These are phyloP conservation scores for Musa schizocarpa DNA, from an alignment of 176 grass and related monocot genomes.

Conservation along the genomic window DNA sequence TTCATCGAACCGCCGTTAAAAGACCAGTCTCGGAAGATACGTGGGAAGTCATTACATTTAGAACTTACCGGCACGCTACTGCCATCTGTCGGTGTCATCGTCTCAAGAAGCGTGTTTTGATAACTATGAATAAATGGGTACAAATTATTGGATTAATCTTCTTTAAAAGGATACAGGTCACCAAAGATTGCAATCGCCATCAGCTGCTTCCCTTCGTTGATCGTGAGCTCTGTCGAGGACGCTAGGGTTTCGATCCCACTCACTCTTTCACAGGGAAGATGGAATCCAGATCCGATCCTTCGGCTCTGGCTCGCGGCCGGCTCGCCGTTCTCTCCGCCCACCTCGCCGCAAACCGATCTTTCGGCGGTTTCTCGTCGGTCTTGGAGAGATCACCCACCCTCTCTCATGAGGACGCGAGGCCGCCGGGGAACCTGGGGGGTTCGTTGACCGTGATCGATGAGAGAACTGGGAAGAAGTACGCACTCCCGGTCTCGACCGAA, in stretches of 20 bases:
- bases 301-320: constrained; percentile 27
- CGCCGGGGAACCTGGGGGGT: constrained; percentile 36
- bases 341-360: constrained; percentile 8
- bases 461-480: constrained; percentile 60
- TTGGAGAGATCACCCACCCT: constrained; percentile 44
- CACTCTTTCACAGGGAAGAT: neutral
- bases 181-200: too few species aligned
- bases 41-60: too few species aligned
- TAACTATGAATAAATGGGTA: too few species aligned
- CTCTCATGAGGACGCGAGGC: neutral
- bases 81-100: too few species aligned
- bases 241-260: neutral
- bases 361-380: neutral
- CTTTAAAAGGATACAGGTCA: too few species aligned
- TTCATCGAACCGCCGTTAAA: too few species aligned
- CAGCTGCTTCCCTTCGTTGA: too few species aligned
- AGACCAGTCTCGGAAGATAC: too few species aligned
- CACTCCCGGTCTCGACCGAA: constrained; percentile 58
- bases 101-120: too few species aligned
- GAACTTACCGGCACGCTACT: too few species aligned
- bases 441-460: constrained; percentile 46
- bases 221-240: neutral
- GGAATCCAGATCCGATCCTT: neutral
- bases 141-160: too few species aligned
- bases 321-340: constrained; percentile 50